Percentiles rank a stretch among this genome's conserved stretches.
Evolutionary conservation across 1,284 basidiomycete genomes (phyloP).

Genomic region (Ceratobasidium sp.): DNA sequence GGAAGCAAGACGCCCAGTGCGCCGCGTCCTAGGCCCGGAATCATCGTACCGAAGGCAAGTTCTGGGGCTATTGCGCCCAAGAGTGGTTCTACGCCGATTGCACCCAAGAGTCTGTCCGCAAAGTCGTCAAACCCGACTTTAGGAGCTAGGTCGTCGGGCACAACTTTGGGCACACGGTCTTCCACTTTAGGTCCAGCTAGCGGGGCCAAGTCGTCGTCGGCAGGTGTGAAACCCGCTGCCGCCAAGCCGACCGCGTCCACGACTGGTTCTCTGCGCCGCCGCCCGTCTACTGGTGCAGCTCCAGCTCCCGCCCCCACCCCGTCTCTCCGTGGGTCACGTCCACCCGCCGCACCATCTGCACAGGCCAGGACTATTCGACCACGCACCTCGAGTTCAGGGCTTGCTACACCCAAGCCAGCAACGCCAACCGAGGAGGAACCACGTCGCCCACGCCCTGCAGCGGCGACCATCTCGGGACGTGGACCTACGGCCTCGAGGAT

Average conservation of each 20-base stretch:
- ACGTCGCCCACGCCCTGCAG: neutral
- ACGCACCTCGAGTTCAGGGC: slow-evolving; percentile 1
- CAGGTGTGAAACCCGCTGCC: neutral
- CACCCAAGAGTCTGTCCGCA: neutral
- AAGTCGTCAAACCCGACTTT: neutral
- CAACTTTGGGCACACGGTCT: neutral
- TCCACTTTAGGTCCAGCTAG: neutral
- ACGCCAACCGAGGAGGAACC: neutral
- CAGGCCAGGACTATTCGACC: neutral
- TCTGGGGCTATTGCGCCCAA: neutral
- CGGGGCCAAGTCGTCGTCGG: neutral
- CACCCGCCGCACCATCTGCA: neutral
- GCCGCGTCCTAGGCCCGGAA: neutral
- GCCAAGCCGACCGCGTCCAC: slow-evolving; percentile 5
- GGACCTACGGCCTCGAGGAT: neutral
- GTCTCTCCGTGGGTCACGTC: neutral
- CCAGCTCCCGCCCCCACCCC: neutral
- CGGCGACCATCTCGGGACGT: neutral
- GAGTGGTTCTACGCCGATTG: no score
- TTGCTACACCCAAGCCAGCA: neutral
- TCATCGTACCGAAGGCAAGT: neutral
- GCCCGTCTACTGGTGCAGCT: neutral
- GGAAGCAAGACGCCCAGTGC: neutral
- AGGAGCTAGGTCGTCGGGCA: neutral
- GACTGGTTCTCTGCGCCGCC: neutral